Base-by-base conservation (phyloP, 2,329 filamentous ascomycete genomes). In the Sclerotinia trifoliorum region DNA sequence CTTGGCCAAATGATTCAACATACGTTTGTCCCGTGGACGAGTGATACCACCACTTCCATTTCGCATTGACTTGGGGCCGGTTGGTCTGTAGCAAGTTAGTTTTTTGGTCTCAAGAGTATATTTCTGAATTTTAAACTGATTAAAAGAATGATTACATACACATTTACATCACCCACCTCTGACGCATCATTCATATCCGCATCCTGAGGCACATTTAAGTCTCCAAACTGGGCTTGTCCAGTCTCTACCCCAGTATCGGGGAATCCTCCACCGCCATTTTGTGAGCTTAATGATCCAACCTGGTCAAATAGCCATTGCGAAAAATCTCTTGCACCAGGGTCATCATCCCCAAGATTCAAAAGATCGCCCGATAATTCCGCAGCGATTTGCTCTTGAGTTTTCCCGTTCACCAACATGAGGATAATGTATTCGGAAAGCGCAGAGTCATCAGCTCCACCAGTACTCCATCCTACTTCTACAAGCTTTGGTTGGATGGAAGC, bases 361-460 rank as follows among this genome's bases (percentile, higher is more conserved):
- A 99, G 85, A 75, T 99, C 95, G 72, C 89, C 90, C 1, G 94
- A 91, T 19, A 99, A 87, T 78, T 99, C 95, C 55, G 87, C 83
- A 13, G 93, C 91, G 73, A 99, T 94, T 78, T 97, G 90, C 63
- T 94, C 88, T 78, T 96, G 90, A 5, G 91, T 93, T 80, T 97
- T 97, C 75, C 94, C 93, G 80, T 97, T 98, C 71, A 92, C 92
- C 44, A 99, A 86, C 94, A 98, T 97, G 71, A 98, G 87, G 69
- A 98, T 90, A 73, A 99, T 95, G 81, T 98, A 99, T 81, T 99
- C 95, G 69, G 93, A 90, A 69, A 99, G 86, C 49, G 93, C 92
- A 32, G 90, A 89, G 75, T 92, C 90, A 74, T 92, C 90, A 67
- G 81, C 81, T 70, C 90, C 91, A 73, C 90, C 90, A 42, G 90